Base-by-base conservation (phyloP, 1,284 basidiomycete genomes). In the Thecaphora thlaspeos region DNA sequence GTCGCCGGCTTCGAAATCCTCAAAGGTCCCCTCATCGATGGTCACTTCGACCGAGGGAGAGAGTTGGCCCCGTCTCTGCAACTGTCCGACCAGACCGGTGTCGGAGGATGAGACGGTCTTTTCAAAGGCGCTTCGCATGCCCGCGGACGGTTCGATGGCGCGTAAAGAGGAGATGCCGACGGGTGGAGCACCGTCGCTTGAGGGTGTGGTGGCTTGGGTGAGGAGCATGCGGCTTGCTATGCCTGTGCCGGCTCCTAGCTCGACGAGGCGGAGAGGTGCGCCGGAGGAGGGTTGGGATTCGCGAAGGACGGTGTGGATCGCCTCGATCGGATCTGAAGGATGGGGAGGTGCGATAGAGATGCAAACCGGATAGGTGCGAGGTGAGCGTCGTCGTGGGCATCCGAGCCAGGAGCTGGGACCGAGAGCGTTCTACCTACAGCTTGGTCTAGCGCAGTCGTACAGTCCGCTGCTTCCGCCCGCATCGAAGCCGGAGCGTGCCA, bases 181-280 rank as follows among this genome's bases (percentile, higher is more conserved):
- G 23, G 54, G 56, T 7, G 54, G 55, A 0, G 45, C 51, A 18
- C 58, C 64, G 22, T 56, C 67, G 32, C 51, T 43, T 4, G 52
- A 34, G 11, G 51, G 21, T 8, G 57, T 51, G 8, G 64, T 55
- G 26, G 60, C 60, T 1, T 55, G 36, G 1, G 68, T 53, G 4
- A 74, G 59, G 14, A 76, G 46, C 41, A 71, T 58, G 5, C 72
- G 58, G 7, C 72, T 71, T 7, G 62, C 63, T 38, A 76, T 75
- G 19, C 73, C 73, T 2, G 73, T 76, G 2, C 73, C 73, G 0
- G 71, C 61, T 26, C 72, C 73, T 18, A 76, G 51, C 59, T 76
- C 73, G 39, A 70, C 62, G 30, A 75, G 55, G 21, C 63, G 65
- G n/a, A 71, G 43, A 2, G 67, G 60, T 3, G 48, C 21, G 2